Conservation (phyloP, 2,329 filamentous ascomycete genomes). For the Knoxdaviesia capensis region DNA sequence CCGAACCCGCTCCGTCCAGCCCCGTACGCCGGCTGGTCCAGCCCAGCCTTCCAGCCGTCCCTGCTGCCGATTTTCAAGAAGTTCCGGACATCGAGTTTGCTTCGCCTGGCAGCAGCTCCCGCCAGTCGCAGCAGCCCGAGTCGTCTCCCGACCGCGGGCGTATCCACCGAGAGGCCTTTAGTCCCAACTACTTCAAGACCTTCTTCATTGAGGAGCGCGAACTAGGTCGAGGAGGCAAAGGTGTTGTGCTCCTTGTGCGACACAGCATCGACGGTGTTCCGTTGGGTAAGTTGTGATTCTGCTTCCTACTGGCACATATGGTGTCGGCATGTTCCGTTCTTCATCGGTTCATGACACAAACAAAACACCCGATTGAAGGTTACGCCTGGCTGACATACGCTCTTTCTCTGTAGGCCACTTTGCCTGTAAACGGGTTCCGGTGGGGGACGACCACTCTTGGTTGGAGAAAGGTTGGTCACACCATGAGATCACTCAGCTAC, state of each 20-base stretch:
- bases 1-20: conserved; percentile 23
- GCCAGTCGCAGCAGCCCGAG: conserved; percentile 3
- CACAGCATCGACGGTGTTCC: conserved; percentile 80
- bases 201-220: conserved; percentile 85
- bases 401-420: conserved; percentile 39
- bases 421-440: conserved; percentile 91
- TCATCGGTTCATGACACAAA: too few relatives aligned
- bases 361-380: neutral
- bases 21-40: conserved; percentile 33
- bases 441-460: conserved; percentile 88
- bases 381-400: neutral
- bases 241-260: conserved; percentile 81
- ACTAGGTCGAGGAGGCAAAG: conserved; percentile 78
- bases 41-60: conserved; percentile 15
- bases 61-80: neutral
- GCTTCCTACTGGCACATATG: neutral
- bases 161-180: conserved; percentile 76
- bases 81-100: too few relatives aligned
- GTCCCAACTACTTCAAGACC: conserved; percentile 74
- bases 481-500: neutral
- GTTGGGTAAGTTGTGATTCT: conserved; percentile 26
- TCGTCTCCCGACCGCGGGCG: conserved; percentile 29
- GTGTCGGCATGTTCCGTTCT: too few relatives aligned
- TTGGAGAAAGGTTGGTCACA: conserved; percentile 47
- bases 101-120: too few relatives aligned